Percentiles rank a stretch among this genome's conserved stretches.
phyloP scores from a whole-genome alignment of 306 rosid species.

The Psophocarpus tetragonolobus region DNA sequence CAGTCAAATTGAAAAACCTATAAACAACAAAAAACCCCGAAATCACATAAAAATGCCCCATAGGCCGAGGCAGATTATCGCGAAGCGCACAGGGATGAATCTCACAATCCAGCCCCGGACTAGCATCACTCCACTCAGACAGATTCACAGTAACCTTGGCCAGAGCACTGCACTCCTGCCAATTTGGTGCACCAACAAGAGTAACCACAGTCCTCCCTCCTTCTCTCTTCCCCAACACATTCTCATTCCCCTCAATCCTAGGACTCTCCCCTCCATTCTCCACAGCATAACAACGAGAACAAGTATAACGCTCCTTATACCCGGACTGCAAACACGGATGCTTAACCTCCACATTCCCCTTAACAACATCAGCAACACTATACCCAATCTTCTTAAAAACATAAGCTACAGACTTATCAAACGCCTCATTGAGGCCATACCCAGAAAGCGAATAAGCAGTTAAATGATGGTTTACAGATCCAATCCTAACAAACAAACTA shows the following conservation, averaged over 20 bases:
- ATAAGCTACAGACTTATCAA: slow-evolving; percentile 78
- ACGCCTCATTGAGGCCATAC: slow-evolving; percentile 90
- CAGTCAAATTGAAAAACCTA: slow-evolving; percentile 72
- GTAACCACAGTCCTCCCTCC: slow-evolving; percentile 41
- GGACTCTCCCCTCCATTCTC: slow-evolving; percentile 52
- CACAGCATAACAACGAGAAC: slow-evolving; percentile 59
- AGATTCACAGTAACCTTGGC: slow-evolving; percentile 76
- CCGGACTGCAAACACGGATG: slow-evolving; percentile 94
- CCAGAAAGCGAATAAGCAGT: slow-evolving; percentile 85
- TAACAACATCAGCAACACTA: slow-evolving; percentile 39
- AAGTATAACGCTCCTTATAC: slow-evolving; percentile 60
- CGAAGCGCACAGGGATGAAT: slow-evolving; percentile 82
- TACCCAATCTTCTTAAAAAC: slow-evolving; percentile 46
- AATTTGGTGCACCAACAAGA: slow-evolving; percentile 78
- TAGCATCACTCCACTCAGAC: slow-evolving; percentile 79
- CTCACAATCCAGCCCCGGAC: slow-evolving; percentile 71
- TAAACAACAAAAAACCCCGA: slow-evolving; percentile 94
- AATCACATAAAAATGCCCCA: slow-evolving; percentile 74
- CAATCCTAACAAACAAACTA: slow-evolving; percentile 78
- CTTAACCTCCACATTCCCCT: slow-evolving; percentile 48
- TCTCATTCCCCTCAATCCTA: slow-evolving; percentile 35
- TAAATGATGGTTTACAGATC: slow-evolving; percentile 76
- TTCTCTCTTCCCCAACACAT: slow-evolving; percentile 39
- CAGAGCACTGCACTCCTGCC: slow-evolving; percentile 74
- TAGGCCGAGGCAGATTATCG: slow-evolving; percentile 66